phyloP scores from a whole-genome alignment of 2,329 filamentous ascomycete genomes.

The Colletotrichum euphorbiae region DNA sequence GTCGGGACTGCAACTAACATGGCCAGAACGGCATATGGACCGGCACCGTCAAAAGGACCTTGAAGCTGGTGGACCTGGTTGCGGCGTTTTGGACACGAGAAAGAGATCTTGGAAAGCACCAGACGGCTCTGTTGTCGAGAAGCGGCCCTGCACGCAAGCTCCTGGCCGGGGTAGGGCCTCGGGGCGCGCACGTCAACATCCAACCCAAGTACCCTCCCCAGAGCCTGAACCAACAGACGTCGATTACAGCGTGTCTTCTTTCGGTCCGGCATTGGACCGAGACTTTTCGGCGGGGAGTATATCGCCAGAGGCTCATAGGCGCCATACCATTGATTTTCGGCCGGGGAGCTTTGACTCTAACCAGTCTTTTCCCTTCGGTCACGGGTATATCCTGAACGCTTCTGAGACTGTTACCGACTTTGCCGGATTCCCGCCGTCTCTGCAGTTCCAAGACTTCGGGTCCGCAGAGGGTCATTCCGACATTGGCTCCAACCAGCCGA shows the following conservation, averaged over 20 bases:
- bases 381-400: background rate
- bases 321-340: slow-evolving; percentile 4
- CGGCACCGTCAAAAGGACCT: slow-evolving; percentile 65
- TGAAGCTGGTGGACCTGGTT: slow-evolving; percentile 64
- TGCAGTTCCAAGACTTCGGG: slow-evolving; percentile 3
- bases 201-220: slow-evolving; percentile 31
- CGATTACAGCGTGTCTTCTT: slow-evolving; percentile 5
- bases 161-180: slow-evolving; percentile 16
- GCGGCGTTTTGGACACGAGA: slow-evolving; percentile 63
- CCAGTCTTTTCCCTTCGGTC: slow-evolving; percentile 6
- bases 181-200: slow-evolving; percentile 21
- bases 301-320: slow-evolving; percentile 14
- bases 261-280: background rate
- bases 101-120: slow-evolving; percentile 67
- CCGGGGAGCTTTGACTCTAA: background rate
- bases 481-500: background rate
- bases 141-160: slow-evolving; percentile 45
- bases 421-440: slow-evolving; percentile 18
- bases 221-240: slow-evolving; percentile 27
- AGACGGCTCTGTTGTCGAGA: slow-evolving; percentile 64
- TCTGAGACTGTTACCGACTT: slow-evolving; percentile 5
- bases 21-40: slow-evolving; percentile 66
- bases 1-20: background rate
- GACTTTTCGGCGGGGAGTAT: background rate
- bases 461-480: background rate